phyloP scores from a whole-genome alignment of 371 early-diverging fungal genomes.

The Rhizomucor miehei region DNA sequence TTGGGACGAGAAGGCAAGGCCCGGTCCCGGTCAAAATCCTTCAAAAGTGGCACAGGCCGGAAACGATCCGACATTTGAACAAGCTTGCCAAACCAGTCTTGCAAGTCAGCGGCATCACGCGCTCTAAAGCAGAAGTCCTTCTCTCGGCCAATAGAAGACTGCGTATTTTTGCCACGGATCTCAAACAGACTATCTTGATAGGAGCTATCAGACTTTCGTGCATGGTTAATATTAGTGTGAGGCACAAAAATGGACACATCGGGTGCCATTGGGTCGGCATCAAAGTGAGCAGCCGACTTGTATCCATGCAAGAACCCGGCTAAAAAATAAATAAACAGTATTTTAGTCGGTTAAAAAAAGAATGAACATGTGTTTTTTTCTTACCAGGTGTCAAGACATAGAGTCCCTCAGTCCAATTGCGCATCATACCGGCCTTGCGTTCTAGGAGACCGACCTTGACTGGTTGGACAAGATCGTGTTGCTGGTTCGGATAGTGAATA shows the following conservation, averaged over 20 bases:
- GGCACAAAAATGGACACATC: constrained; percentile 35
- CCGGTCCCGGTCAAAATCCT: constrained; percentile 1
- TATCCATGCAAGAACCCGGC: constrained; percentile 50
- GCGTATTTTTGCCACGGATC: constrained; percentile 22
- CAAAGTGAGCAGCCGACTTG: constrained; percentile 32
- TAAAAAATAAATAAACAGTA: constrained; percentile 3
- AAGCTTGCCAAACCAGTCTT: constrained; percentile 18
- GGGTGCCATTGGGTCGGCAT: constrained; percentile 29
- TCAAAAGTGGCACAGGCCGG: constrained; percentile 13
- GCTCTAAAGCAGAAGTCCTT: constrained; percentile 20
- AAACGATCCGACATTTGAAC: constrained; percentile 13
- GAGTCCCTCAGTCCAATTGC: constrained; percentile 32
- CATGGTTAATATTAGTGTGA: constrained; percentile 14
- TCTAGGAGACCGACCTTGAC: constrained; percentile 40
- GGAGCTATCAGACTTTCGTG: constrained; percentile 9
- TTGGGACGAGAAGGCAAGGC: not conserved
- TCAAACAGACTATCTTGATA: constrained; percentile 22
- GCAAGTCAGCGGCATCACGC: constrained; percentile 13
- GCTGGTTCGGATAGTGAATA: constrained; percentile 40
- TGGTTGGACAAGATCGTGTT: constrained; percentile 29
- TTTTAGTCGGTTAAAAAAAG: not conserved
- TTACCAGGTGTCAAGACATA: constrained; percentile 45
- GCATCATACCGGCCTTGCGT: constrained; percentile 23
- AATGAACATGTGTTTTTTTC: not conserved
- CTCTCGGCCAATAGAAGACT: constrained; percentile 17